These are phyloP conservation scores for Aspergillus ustus DNA, from an alignment of 2,329 filamentous ascomycete species.

Conservation along the genomic window DNA sequence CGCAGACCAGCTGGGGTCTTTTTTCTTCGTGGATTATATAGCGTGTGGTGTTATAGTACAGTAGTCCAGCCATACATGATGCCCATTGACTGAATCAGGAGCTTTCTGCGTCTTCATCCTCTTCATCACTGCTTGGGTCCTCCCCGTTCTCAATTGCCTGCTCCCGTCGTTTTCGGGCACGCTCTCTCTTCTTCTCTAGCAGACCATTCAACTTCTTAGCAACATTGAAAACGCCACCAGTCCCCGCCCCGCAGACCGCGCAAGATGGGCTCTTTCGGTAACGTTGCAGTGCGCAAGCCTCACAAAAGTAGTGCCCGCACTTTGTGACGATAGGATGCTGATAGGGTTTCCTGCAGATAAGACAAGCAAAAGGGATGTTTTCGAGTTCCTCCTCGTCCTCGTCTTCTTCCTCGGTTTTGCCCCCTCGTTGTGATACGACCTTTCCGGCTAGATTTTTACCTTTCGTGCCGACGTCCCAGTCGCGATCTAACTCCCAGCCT, in stretches of 20 bases:
- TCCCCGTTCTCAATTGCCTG: constrained; percentile 58
- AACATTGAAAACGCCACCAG: constrained; percentile 85
- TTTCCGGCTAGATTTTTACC: constrained; percentile 53
- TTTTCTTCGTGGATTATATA: not conserved
- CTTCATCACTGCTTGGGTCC: constrained; percentile 55
- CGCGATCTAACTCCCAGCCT: constrained; percentile 92
- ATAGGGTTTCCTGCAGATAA: constrained; percentile 82
- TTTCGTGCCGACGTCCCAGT: constrained; percentile 86
- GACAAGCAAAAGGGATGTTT: constrained; percentile 86
- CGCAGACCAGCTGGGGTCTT: not conserved
- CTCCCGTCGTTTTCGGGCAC: constrained; percentile 58
- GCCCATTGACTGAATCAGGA: constrained; percentile 1
- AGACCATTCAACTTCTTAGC: constrained; percentile 83
- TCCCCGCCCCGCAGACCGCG: constrained; percentile 82
- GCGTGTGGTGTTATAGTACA: not conserved
- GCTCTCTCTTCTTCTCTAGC: constrained; percentile 70
- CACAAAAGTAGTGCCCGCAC: constrained; percentile 96
- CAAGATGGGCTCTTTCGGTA: constrained; percentile 88
- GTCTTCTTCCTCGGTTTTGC: constrained; percentile 53
- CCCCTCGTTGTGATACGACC: constrained; percentile 52
- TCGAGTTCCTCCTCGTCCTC: constrained; percentile 72
- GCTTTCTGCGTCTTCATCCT: constrained; percentile 34
- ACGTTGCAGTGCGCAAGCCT: constrained; percentile 81
- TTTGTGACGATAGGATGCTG: constrained; percentile 81
- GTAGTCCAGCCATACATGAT: not conserved